Percentiles rank a stretch among this genome's conserved stretches.
These are phyloP conservation scores for Tritrichomonas foetus DNA, from an alignment of 208 protist genomes.

Conservation along the genomic window DNA sequence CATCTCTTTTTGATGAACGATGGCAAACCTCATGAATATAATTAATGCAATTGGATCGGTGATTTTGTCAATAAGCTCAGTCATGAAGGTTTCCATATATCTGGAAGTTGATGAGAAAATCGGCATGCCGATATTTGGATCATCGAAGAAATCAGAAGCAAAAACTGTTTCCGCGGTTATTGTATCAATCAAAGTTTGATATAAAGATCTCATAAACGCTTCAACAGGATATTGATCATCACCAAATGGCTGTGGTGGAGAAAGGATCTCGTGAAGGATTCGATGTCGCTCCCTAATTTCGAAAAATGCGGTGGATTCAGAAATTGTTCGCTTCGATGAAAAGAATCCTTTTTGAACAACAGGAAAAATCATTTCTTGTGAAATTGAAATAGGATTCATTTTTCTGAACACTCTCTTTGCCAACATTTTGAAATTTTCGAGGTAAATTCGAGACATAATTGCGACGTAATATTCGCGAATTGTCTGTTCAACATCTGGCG, in stretches of 20 bases:
- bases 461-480: not conserved
- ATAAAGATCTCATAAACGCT: not conserved
- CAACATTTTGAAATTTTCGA: not conserved
- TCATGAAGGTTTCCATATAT: not conserved
- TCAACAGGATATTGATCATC: not conserved
- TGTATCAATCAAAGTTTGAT: not conserved
- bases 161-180: not conserved
- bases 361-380: not conserved
- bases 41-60: not conserved
- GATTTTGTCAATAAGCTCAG: not conserved
- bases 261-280: not conserved
- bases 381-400: not conserved
- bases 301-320: not conserved
- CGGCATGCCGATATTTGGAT: not conserved
- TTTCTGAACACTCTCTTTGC: not conserved
- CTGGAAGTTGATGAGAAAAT: not conserved
- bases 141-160: not conserved
- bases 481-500: not conserved
- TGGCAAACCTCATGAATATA: not conserved
- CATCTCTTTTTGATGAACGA: not conserved
- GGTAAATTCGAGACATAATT: not conserved
- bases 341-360: not conserved
- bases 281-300: not conserved
- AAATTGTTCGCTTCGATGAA: not conserved
- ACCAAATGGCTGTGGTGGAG: not conserved